Evolutionary conservation across 306 rosid genomes (phyloP), one percentile per base, ranked within the genome.

Genomic region (Herpetospermum pedunculosum): DNA sequence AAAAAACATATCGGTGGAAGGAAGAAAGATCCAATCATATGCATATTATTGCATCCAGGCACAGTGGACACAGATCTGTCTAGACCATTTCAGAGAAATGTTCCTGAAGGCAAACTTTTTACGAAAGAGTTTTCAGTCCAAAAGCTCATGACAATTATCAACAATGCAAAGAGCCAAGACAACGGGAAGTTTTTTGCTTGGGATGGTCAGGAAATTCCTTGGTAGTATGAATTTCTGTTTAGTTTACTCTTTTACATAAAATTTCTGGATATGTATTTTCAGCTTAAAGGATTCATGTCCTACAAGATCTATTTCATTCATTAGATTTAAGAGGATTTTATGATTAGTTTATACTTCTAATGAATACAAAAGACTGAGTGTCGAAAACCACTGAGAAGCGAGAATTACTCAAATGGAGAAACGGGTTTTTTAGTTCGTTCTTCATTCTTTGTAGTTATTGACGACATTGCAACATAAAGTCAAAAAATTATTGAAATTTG

Each of bases 31-130:
- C 92, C 96, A 32, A 85, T 91, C 43, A 49, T 69, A 13, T 91
- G 91, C 88, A 85, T 91, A 78, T 77, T 89, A 21, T 78, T 93
- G 88, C 98, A 93, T 77, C 97, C 98, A 19, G 98, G 97, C 74
- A 93, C 98, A 4, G 98, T 93, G 78, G 97, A 93, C 89, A 90
- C 98, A 13, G 96, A 90, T 86, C 94, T 93, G 57, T 93, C 98
- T 19, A 86, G 60, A 88, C 97, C 97, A 62, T 93, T 89, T 87
- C 98, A 93, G 82, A 87, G 80, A 74, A 93, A 93, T 81, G 85
- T 93, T 80, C 80, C 98, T 4, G 77, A 84, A 76, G 92, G 82
- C 25, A 93, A 91, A 82, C 97, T 91, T 70, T 89, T 91, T 86
- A 89, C 82, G 35, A 87, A 83, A 78, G 91, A 89, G 75, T 93